These are phyloP conservation scores for Ustilago xerochloae DNA, from an alignment of 1,284 basidiomycete genomes.

Conservation along the genomic window DNA sequence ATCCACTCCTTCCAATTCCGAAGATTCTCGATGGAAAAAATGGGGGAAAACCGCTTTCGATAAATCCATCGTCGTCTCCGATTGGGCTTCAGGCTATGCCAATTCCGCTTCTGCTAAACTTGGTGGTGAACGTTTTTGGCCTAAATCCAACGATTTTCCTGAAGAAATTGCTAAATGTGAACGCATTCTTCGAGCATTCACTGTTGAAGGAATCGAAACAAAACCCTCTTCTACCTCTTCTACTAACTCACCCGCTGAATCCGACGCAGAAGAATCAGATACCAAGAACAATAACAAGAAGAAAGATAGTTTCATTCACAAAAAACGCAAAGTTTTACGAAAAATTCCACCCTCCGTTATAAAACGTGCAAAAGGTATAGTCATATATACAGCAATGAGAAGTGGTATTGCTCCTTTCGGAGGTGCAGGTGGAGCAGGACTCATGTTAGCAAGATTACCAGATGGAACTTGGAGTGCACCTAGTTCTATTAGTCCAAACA, in stretches of 20 bases:
- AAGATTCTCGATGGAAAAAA: conserved; percentile 42
- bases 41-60: conserved; percentile 51
- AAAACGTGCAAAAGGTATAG: conserved; percentile 68
- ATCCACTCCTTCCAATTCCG: neutral
- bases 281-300: conserved; percentile 55
- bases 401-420: conserved; percentile 72
- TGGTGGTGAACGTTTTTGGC: conserved; percentile 72
- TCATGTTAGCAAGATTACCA: conserved; percentile 59
- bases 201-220: conserved; percentile 59
- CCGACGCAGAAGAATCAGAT: conserved; percentile 37
- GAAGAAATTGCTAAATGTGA: conserved; percentile 72
- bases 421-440: conserved; percentile 71
- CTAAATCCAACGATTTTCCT: conserved; percentile 71
- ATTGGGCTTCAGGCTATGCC: conserved; percentile 64
- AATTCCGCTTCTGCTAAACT: conserved; percentile 64
- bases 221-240: conserved; percentile 17
- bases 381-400: conserved; percentile 72
- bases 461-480: conserved; percentile 71
- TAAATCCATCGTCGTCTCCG: conserved; percentile 59
- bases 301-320: conserved; percentile 63
- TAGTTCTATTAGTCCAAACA: conserved; percentile 71
- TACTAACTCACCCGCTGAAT: too few relatives aligned
- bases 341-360: conserved; percentile 73
- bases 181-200: conserved; percentile 69
- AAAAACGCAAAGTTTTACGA: conserved; percentile 69